Evolutionary conservation across 164 flowering plant species (phyloP).

Genomic region (Sextonia rubra): DNA sequence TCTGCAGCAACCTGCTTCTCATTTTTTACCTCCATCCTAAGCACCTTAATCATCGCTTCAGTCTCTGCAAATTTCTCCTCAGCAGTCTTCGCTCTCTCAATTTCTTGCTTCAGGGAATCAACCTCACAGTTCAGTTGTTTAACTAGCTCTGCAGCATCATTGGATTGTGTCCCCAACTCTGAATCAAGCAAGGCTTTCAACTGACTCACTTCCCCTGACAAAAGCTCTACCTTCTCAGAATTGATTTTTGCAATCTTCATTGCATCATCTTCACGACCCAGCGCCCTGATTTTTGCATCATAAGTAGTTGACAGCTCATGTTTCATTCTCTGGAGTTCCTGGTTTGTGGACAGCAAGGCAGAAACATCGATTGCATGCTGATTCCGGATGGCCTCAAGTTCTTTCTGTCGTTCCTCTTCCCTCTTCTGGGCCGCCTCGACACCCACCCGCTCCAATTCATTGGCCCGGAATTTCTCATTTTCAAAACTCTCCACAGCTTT

Average conservation of each 20-base stretch:
- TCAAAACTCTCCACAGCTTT: slow-evolving; percentile 80
- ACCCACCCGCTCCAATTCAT: slow-evolving; percentile 78
- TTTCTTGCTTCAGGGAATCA: slow-evolving; percentile 46
- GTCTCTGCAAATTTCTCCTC: slow-evolving; percentile 17
- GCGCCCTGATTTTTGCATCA: slow-evolving; percentile 78
- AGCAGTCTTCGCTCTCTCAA: slow-evolving; percentile 15
- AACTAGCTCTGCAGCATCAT: slow-evolving; percentile 37
- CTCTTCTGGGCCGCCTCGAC: slow-evolving; percentile 74
- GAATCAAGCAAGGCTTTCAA: slow-evolving; percentile 68
- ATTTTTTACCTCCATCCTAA: slow-evolving; percentile 64
- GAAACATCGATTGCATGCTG: slow-evolving; percentile 77
- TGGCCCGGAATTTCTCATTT: slow-evolving; percentile 87
- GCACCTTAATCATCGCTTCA: slow-evolving; percentile 25
- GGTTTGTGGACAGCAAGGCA: slow-evolving; percentile 57
- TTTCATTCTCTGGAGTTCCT: slow-evolving; percentile 66
- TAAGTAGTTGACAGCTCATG: slow-evolving; percentile 66
- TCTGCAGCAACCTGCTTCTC: slow-evolving; percentile 71
- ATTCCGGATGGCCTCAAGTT: slow-evolving; percentile 57
- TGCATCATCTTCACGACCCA: slow-evolving; percentile 80
- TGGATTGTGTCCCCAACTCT: slow-evolving; percentile 41
- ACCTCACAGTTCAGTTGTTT: slow-evolving; percentile 50
- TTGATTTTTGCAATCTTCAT: slow-evolving; percentile 82
- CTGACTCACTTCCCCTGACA: slow-evolving; percentile 55
- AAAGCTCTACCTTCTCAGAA: slow-evolving; percentile 64
- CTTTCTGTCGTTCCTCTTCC: slow-evolving; percentile 77